Base-by-base conservation (phyloP, 192 early-diverging fungal species). In the Anaeromyces robustus region DNA sequence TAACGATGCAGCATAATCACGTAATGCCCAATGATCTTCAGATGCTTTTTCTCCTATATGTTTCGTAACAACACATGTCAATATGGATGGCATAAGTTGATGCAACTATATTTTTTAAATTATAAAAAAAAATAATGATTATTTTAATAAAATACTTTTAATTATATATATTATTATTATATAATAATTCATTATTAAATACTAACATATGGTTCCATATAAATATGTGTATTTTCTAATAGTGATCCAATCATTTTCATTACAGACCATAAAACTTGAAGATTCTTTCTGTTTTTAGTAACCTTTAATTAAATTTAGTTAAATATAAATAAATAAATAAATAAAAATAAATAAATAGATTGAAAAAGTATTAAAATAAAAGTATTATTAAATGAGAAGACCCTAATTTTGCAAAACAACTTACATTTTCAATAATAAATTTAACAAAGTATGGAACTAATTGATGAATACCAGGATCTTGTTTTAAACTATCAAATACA, bases 361-460 rank as follows among this genome's bases (percentile, higher is more conserved):
- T 34, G 5, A 34, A 7, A 34, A 34, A 34, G 32, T 34, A 6
- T 13, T 81, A 30, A n/a, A 26, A 34, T n/a, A n/a, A n/a, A n/a
- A n/a, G n/a, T n/a, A n/a, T n/a, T n/a, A n/a, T n/a, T n/a, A n/a
- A n/a, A n/a, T n/a, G n/a, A n/a, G n/a, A n/a, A n/a, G n/a, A n/a
- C n/a, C n/a, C n/a, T n/a, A n/a, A n/a, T n/a, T n/a, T n/a, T n/a
- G n/a, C n/a, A 12, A 41, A 41, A 30, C 26, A 43, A 30, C 43
- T 81, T 77, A 93, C 89, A 82, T 95, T 94, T 80, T 96, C 94
- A 9, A 92, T 92, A 78, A 97, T 91, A 80, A 97, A 95, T 85
- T 95, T 92, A 18, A 97, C 91, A 89, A 98, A 96, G 85, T 98
- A 98, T 0, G 98, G 96, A 12, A 98, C 83, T 28, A 99, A 88